Evolutionary conservation across 495 filamentous ascomycete species (phyloP).

Genomic region (Neurospora terricola): DNA sequence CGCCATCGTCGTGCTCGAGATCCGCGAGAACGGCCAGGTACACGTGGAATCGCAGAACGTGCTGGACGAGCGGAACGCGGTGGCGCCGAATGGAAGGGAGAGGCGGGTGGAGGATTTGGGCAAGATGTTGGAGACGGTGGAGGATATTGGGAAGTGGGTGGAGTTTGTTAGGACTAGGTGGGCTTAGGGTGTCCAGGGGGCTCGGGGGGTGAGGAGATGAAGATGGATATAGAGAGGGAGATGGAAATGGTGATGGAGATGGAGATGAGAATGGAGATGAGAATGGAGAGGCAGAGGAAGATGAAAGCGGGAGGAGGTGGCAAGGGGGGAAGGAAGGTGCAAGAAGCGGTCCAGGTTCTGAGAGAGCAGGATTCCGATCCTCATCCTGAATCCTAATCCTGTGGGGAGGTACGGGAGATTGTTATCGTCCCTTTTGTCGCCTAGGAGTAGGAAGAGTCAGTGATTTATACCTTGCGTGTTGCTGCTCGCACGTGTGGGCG

Average conservation of each 20-base stretch:
- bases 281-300: not conserved
- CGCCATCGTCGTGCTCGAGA: constrained; percentile 44
- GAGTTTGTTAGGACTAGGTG: constrained; percentile 38
- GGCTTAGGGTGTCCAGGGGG: constrained; percentile 6
- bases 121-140: constrained; percentile 26
- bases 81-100: constrained; percentile 11
- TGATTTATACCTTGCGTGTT: not conserved
- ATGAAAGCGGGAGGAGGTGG: not conserved
- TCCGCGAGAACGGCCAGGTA: constrained; percentile 53
- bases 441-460: not conserved
- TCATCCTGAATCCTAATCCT: not conserved
- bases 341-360: not conserved
- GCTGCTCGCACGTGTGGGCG: not conserved
- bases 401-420: not conserved
- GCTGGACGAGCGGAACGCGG: constrained; percentile 18
- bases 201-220: not conserved
- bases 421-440: not conserved
- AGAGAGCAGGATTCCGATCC: not conserved
- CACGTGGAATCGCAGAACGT: constrained; percentile 33
- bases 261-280: not conserved
- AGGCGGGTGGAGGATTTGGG: constrained; percentile 23
- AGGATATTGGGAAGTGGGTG: constrained; percentile 49
- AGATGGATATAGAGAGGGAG: not conserved
- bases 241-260: not conserved
- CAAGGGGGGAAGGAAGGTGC: not conserved